Evolutionary conservation across 2,329 filamentous ascomycete genomes (phyloP).

Genomic region (Septoria linicola): DNA sequence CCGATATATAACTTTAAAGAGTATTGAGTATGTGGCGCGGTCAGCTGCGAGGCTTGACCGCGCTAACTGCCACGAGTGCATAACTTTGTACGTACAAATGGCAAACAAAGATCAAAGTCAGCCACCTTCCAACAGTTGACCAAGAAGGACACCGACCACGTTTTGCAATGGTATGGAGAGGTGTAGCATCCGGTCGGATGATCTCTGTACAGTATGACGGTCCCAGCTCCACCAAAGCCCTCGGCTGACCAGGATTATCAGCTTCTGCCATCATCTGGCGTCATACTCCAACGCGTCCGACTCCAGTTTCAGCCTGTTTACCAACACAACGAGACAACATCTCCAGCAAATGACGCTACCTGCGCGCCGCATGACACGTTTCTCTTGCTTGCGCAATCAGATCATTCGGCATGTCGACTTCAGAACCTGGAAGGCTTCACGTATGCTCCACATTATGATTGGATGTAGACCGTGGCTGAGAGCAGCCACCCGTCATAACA

Average conservation of each 20-base stretch:
- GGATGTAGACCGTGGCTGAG: neutral
- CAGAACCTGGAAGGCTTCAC: slow-evolving; percentile 5
- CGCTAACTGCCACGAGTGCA: neutral
- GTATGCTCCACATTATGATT: slow-evolving; percentile 3
- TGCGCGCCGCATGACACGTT: slow-evolving; percentile 1
- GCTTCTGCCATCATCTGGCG: neutral
- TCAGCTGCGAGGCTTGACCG: neutral
- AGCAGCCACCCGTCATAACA: neutral
- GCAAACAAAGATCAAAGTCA: neutral
- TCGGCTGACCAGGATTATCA: neutral
- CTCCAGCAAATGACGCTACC: slow-evolving; percentile 8
- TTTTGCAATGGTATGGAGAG: too few species aligned
- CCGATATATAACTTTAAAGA: neutral
- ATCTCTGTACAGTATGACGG: neutral
- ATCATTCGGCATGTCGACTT: neutral
- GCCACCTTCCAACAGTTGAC: too few species aligned
- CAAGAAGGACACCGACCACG: too few species aligned
- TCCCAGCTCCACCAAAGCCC: neutral
- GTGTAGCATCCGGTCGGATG: too few species aligned
- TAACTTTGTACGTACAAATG: neutral
- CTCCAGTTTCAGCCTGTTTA: slow-evolving; percentile 5
- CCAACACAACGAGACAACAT: slow-evolving; percentile 2
- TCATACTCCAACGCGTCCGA: neutral
- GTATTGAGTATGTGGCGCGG: slow-evolving; percentile 1
- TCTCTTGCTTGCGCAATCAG: slow-evolving; percentile 2